These are phyloP conservation scores for Quercus robur DNA, from an alignment of 306 rosid genomes.

Conservation along the genomic window DNA sequence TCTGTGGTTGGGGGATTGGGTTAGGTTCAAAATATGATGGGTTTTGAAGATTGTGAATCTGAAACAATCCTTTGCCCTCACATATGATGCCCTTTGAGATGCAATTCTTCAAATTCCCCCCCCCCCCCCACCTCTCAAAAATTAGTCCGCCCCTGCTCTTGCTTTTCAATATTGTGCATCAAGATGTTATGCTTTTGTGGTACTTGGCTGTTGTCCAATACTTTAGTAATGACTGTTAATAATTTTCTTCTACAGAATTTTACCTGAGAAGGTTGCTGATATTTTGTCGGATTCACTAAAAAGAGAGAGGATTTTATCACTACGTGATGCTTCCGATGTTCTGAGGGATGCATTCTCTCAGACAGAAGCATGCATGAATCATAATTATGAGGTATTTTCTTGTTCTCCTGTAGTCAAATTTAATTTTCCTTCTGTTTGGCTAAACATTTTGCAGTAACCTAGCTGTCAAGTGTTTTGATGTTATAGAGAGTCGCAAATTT, in stretches of 20 bases:
- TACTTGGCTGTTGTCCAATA: conserved; percentile 9
- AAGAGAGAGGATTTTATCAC: conserved; percentile 69
- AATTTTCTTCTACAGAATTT: conserved; percentile 52
- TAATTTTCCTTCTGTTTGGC: not conserved
- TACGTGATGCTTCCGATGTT: conserved; percentile 81
- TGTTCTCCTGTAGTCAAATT: not conserved
- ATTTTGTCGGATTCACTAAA: conserved; percentile 71
- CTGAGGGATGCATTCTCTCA: conserved; percentile 83
- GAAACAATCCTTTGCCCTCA: not conserved
- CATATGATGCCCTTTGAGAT: not conserved
- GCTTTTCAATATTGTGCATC: not conserved
- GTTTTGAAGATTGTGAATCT: not conserved
- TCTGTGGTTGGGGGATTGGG: not conserved
- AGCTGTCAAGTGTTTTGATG: not conserved
- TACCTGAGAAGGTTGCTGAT: conserved; percentile 66
- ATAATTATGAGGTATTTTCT: conserved; percentile 71
- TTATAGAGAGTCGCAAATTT: not conserved
- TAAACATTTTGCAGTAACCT: not conserved
- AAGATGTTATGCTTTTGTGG: not conserved
- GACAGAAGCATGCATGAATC: conserved; percentile 74
- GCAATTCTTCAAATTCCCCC: not conserved
- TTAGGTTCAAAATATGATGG: not conserved
- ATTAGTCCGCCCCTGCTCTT: not conserved
- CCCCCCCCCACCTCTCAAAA: too few relatives aligned
- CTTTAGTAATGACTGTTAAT: conserved; percentile 17